Conservation (phyloP, 345 rosid genomes). For the Acer negundo region DNA sequence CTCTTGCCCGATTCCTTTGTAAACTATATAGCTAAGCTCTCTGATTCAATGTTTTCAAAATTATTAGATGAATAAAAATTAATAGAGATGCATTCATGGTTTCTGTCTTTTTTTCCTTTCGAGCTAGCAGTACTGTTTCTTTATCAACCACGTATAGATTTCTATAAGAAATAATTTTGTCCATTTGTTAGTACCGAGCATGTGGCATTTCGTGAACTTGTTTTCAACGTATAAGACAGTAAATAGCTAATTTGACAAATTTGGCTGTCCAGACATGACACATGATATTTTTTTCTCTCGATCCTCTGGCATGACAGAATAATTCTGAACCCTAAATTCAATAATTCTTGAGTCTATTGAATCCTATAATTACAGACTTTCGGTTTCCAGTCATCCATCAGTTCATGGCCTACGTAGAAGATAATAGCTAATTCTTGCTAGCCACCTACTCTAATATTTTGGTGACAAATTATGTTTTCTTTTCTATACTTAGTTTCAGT, state of each 20-base stretch:
- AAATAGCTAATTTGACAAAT: background rate
- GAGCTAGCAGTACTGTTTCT: background rate
- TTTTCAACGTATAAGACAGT: background rate
- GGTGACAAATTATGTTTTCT: no score
- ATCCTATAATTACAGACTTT: background rate
- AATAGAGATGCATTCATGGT: background rate
- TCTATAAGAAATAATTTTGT: background rate
- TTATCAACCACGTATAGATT: background rate
- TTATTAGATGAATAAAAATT: no score
- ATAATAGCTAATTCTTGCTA: background rate
- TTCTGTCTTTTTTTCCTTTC: background rate
- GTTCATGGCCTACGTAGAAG: conserved; percentile 9
- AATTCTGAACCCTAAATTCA: background rate
- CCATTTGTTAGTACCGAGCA: background rate
- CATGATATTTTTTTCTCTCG: background rate
- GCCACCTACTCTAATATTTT: conserved; percentile 8
- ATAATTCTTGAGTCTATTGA: conserved; percentile 11
- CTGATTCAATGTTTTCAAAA: background rate
- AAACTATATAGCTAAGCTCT: background rate
- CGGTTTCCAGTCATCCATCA: background rate
- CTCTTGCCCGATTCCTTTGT: background rate
- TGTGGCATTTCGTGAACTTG: background rate
- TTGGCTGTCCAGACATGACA: background rate
- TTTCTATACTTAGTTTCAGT: background rate
- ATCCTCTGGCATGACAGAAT: background rate